phyloP scores from a whole-genome alignment of 371 early-diverging fungal species.

The Actinomortierella wolfii region DNA sequence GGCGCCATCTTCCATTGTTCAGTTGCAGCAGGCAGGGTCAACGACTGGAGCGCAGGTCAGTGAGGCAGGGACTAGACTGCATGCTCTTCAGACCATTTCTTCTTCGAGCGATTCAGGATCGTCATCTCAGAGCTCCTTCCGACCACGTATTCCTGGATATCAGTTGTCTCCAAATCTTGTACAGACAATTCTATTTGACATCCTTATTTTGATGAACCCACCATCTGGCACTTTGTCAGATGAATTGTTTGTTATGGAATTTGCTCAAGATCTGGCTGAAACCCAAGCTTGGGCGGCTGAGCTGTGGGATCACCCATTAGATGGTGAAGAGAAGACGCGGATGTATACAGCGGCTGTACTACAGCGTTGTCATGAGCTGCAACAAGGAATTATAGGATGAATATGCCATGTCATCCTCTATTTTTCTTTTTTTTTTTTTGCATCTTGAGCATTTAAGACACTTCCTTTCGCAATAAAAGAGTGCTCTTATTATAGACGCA shows the following conservation, averaged over 20 bases:
- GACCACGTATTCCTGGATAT: constrained; percentile 7
- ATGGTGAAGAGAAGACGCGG: constrained; percentile 16
- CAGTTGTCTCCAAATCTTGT: constrained; percentile 9
- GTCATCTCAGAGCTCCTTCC: neutral
- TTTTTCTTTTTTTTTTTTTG: too few species aligned
- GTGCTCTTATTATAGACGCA: too few species aligned
- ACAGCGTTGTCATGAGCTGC: constrained; percentile 29
- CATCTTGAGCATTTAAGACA: too few species aligned
- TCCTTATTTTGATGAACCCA: constrained; percentile 35
- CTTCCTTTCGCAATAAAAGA: too few species aligned
- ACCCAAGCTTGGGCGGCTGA: constrained; percentile 37
- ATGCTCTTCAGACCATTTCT: neutral
- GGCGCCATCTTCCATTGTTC: constrained; percentile 14
- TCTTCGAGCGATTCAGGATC: neutral
- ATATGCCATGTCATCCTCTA: too few species aligned
- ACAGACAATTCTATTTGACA: constrained; percentile 25
- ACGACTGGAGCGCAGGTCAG: neutral
- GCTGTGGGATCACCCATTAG: constrained; percentile 28
- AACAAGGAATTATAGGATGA: too few species aligned
- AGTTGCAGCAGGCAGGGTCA: constrained; percentile 11
- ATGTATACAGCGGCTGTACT: constrained; percentile 35
- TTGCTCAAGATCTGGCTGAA: constrained; percentile 31
- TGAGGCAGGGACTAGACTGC: neutral
- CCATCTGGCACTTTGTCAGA: constrained; percentile 15
- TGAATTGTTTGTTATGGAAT: constrained; percentile 21